Evolutionary conservation across 176 grass and related monocot genomes (phyloP).

Genomic region (Chloris gayana): DNA sequence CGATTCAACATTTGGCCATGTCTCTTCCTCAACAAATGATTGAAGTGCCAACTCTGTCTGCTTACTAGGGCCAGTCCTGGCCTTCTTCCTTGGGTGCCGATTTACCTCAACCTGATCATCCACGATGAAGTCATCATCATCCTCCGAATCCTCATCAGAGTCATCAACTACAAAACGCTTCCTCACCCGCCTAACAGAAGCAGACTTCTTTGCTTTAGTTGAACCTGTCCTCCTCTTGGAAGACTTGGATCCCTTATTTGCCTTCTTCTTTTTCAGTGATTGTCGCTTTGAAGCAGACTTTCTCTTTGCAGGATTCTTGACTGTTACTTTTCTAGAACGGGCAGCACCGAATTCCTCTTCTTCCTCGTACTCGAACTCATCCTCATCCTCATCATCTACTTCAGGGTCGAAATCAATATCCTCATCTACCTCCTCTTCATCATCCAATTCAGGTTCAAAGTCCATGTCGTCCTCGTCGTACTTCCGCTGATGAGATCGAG

Average conservation of each 20-base stretch:
- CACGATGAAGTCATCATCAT: conserved; percentile 72
- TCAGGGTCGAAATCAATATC: conserved; percentile 66
- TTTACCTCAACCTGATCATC: conserved; percentile 41
- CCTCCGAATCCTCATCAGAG: conserved; percentile 16
- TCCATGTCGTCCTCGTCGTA: conserved; percentile 51
- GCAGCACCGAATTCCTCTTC: conserved; percentile 49
- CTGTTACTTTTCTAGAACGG: conserved; percentile 32
- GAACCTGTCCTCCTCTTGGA: conserved; percentile 43
- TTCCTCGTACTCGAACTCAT: conserved; percentile 58
- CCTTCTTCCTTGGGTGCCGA: conserved; percentile 42
- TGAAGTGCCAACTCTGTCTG: conserved; percentile 4
- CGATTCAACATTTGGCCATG: conserved; percentile 42
- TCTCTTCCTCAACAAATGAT: conserved; percentile 28
- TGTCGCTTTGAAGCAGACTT: conserved; percentile 37
- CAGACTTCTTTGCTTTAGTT: conserved; percentile 25
- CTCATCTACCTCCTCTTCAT: conserved; percentile 31
- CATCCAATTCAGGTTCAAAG: conserved; percentile 58
- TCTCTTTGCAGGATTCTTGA: conserved; percentile 24
- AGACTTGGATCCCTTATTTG: conserved; percentile 32
- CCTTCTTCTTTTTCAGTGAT: conserved; percentile 40
- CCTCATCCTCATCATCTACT: conserved; percentile 38
- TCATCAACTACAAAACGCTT: conserved; percentile 26
- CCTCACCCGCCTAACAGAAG: conserved; percentile 8
- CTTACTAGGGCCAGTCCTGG: conserved; percentile 40
- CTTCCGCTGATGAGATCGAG: conserved; percentile 40